A percentile compares a stretch with the other conserved stretches of the same genome.
phyloP scores from a whole-genome alignment of 345 rosid genomes.

The Brassica incana region DNA sequence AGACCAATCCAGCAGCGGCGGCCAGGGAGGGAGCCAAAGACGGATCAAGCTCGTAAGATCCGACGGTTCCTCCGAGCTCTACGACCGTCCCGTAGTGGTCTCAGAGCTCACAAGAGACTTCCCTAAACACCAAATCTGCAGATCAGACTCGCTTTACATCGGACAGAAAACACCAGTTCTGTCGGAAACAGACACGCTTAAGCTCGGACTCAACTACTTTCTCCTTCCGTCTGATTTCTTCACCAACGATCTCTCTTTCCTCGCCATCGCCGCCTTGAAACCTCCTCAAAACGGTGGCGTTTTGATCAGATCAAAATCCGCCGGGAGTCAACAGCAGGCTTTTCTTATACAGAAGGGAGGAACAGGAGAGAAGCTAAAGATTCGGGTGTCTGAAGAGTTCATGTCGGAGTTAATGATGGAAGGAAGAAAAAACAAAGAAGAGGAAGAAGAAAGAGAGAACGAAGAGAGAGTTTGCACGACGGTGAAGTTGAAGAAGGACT shows the following conservation, averaged over 20 bases:
- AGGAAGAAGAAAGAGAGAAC: constrained; percentile 2
- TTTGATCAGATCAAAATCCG: constrained; percentile 19
- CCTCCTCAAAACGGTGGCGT: constrained; percentile 21
- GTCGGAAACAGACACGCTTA: constrained; percentile 63
- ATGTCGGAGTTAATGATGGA: constrained; percentile 60
- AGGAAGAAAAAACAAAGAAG: constrained; percentile 16
- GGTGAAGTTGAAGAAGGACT: constrained; percentile 65
- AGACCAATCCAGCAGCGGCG: background rate
- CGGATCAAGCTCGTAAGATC: constrained; percentile 62
- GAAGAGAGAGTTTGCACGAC: constrained; percentile 59
- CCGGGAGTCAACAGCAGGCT: constrained; percentile 43
- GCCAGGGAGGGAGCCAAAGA: background rate
- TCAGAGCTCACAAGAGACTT: constrained; percentile 61
- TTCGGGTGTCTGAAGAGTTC: constrained; percentile 83
- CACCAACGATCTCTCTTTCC: constrained; percentile 64
- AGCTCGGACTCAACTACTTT: constrained; percentile 72
- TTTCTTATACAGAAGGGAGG: constrained; percentile 61
- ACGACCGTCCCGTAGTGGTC: constrained; percentile 55
- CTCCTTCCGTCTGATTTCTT: constrained; percentile 77
- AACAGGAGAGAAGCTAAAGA: constrained; percentile 57
- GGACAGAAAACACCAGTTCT: constrained; percentile 81
- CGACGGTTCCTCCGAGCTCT: constrained; percentile 64
- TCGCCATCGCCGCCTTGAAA: constrained; percentile 60
- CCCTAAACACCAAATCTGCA: constrained; percentile 77
- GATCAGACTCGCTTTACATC: constrained; percentile 73